Evolutionary conservation across 306 rosid species (phyloP).

Genomic region (Malus fusca): DNA sequence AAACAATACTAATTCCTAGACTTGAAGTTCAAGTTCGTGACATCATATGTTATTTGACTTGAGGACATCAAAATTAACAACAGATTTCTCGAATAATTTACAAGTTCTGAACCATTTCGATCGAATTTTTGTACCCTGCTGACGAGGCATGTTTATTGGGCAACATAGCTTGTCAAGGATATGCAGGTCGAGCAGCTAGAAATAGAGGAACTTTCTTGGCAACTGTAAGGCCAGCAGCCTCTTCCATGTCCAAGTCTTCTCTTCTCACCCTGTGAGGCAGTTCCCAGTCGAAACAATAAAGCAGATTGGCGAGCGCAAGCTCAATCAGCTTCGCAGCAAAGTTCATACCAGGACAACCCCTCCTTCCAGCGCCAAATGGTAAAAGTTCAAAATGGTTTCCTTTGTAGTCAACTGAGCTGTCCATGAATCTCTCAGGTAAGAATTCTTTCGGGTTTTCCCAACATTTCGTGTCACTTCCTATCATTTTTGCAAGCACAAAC

Average conservation of each 20-base stretch:
- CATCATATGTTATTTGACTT: no score
- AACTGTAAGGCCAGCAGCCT: background rate
- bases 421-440: conserved; percentile 16
- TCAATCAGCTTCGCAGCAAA: background rate
- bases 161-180: no score
- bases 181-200: conserved; percentile 1
- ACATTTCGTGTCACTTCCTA: conserved; percentile 6
- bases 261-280: conserved; percentile 8
- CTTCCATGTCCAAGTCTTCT: conserved; percentile 18
- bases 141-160: no score
- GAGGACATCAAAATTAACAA: no score
- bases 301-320: conserved; percentile 22
- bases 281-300: conserved; percentile 18
- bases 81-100: no score
- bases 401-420: conserved; percentile 7
- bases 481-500: conserved; percentile 6
- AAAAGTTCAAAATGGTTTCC: conserved; percentile 14
- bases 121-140: no score
- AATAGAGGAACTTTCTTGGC: conserved; percentile 23
- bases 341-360: conserved; percentile 16
- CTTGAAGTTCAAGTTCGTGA: no score
- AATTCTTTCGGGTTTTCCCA: conserved; percentile 18
- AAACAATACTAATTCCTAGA: no score
- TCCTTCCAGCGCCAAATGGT: conserved; percentile 21
- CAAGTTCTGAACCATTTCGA: no score